These are phyloP conservation scores for Chlorella variabilis DNA, from an alignment of 163 green algal genomes.

Conservation along the genomic window DNA sequence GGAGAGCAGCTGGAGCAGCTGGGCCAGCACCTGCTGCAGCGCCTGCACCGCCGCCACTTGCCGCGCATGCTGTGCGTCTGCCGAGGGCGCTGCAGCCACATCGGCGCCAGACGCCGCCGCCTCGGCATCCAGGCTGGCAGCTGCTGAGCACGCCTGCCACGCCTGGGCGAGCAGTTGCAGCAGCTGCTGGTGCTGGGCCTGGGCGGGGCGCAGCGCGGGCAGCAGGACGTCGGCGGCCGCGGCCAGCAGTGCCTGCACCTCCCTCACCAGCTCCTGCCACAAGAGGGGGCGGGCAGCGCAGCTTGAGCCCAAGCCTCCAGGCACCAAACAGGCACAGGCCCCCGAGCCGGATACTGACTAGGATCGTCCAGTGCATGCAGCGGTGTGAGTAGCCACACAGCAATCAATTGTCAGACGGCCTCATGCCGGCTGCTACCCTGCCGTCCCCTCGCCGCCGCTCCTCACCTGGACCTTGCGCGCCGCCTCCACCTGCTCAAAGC, in stretches of 20 bases:
- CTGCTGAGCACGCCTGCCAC: neutral
- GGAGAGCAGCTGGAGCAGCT: conserved; percentile 25
- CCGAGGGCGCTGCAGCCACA: neutral
- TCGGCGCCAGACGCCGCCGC: neutral
- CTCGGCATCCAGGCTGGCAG: neutral
- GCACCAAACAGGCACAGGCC: too few relatives aligned
- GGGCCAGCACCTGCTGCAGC: conserved; percentile 24
- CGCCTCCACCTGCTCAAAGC: conserved; percentile 92
- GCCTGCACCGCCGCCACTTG: conserved; percentile 16
- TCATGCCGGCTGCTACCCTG: too few relatives aligned
- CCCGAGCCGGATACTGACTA: too few relatives aligned
- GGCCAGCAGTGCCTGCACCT: conserved; percentile 15
- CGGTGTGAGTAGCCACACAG: too few relatives aligned
- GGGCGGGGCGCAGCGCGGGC: neutral
- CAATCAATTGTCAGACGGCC: too few relatives aligned
- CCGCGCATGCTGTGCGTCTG: conserved; percentile 31
- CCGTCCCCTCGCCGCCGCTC: too few relatives aligned
- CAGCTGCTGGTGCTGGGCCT: conserved; percentile 1
- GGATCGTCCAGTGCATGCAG: too few relatives aligned
- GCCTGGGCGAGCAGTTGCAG: neutral
- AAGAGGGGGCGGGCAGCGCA: too few relatives aligned
- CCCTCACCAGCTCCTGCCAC: conserved; percentile 1
- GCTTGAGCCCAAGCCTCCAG: too few relatives aligned
- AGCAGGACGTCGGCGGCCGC: conserved; percentile 9
- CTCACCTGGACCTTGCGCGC: conserved; percentile 48